Conservation (phyloP, 2,329 filamentous ascomycete species). For the Fusarium gaditjirri region DNA sequence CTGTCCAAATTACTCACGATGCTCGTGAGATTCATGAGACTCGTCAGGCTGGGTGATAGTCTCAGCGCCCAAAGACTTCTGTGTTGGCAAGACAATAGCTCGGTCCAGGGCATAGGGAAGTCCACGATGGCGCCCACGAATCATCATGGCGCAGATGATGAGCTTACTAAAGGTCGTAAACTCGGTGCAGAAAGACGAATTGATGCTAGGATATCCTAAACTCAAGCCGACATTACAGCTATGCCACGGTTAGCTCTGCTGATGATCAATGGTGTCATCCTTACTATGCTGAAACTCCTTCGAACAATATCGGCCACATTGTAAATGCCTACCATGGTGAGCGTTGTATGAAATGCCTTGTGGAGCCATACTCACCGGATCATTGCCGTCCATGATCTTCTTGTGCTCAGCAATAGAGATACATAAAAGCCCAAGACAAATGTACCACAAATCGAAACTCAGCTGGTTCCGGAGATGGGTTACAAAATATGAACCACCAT, state of each 20-base stretch:
- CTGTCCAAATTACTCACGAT: constrained; percentile 16
- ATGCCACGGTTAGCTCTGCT: constrained; percentile 1
- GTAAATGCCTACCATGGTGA: constrained; percentile 40
- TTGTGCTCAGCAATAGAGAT: constrained; percentile 48
- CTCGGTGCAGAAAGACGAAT: constrained; percentile 45
- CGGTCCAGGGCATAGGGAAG: constrained; percentile 50
- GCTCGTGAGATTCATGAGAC: constrained; percentile 20
- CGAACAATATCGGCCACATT: constrained; percentile 49
- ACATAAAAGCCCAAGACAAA: constrained; percentile 52
- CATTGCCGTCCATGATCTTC: constrained; percentile 40
- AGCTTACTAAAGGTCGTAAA: constrained; percentile 51
- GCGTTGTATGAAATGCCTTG: not conserved
- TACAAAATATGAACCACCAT: constrained; percentile 46
- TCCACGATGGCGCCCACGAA: constrained; percentile 51
- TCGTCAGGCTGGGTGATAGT: not conserved
- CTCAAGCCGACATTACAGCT: constrained; percentile 52
- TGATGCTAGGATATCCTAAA: constrained; percentile 47
- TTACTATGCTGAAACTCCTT: constrained; percentile 50
- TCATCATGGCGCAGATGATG: constrained; percentile 53
- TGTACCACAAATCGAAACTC: constrained; percentile 56
- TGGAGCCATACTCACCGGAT: constrained; percentile 34
- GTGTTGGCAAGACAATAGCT: constrained; percentile 48
- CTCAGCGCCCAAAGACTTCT: constrained; percentile 33
- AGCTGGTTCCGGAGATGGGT: constrained; percentile 53
- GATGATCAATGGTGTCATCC: not conserved